Evolutionary conservation across 1,139 yeast species (phyloP).

Genomic region (Debaryomyces sp.): DNA sequence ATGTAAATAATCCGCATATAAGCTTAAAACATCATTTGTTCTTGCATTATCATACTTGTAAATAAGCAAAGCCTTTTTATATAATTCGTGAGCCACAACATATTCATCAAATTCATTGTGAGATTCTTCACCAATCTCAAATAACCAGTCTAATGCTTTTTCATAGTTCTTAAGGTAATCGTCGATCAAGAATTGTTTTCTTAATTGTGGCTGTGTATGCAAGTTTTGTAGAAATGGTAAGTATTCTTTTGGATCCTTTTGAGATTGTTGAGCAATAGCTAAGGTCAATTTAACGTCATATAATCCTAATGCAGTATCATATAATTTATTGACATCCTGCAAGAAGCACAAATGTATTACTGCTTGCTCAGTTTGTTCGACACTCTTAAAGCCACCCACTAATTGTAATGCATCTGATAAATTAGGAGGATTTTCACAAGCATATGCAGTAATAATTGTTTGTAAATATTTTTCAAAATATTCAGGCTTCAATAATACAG

Average conservation of each 20-base stretch:
- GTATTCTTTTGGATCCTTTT: slow-evolving; percentile 97
- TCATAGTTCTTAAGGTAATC: slow-evolving; percentile 67
- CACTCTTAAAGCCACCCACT: slow-evolving; percentile 50
- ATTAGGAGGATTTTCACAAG: slow-evolving; percentile 89
- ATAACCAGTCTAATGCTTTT: slow-evolving; percentile 70
- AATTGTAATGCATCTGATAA: slow-evolving; percentile 70
- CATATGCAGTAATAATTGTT: slow-evolving; percentile 86
- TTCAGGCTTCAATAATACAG: slow-evolving; percentile 54
- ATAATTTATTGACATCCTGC: slow-evolving; percentile 84
- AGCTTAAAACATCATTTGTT: slow-evolving; percentile 54
- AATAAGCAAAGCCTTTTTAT: slow-evolving; percentile 65
- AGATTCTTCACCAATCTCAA: slow-evolving; percentile 51
- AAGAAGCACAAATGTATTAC: slow-evolving; percentile 87
- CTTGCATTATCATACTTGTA: slow-evolving; percentile 61
- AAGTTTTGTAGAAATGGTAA: slow-evolving; percentile 86
- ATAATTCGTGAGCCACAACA: slow-evolving; percentile 73
- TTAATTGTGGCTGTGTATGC: slow-evolving; percentile 64
- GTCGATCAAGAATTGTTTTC: slow-evolving; percentile 80
- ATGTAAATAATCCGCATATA: slow-evolving; percentile 66
- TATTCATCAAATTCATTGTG: slow-evolving; percentile 68
- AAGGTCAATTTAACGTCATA: slow-evolving; percentile 83
- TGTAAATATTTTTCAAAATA: slow-evolving; percentile 66
- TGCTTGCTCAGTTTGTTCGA: slow-evolving; percentile 59
- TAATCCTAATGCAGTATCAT: slow-evolving; percentile 76
- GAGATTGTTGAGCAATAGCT: slow-evolving; percentile 91